These are phyloP conservation scores for Mycena capillaripes DNA, from an alignment of 768 basidiomycete species.

Conservation along the genomic window DNA sequence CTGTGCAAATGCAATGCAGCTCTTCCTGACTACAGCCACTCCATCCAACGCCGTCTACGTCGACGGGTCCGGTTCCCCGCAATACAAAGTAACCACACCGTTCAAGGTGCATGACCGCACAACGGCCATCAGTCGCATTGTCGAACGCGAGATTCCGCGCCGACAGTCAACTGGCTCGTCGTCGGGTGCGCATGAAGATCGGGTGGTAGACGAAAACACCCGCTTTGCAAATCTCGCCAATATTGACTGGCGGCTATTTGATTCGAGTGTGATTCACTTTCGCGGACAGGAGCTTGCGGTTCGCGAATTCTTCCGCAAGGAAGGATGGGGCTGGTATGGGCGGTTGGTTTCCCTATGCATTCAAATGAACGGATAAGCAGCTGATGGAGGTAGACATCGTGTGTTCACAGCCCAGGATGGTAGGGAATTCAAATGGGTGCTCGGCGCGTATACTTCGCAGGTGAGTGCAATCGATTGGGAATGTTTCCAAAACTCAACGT, in stretches of 20 bases:
- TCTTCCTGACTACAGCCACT: slow-evolving; percentile 41
- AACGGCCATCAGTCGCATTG: slow-evolving; percentile 17
- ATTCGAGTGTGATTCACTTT: slow-evolving; percentile 47
- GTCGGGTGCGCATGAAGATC: background rate
- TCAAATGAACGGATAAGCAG: background rate
- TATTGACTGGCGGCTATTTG: slow-evolving; percentile 50
- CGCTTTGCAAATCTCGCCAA: slow-evolving; percentile 47
- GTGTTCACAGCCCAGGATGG: slow-evolving; percentile 51
- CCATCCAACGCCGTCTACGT: slow-evolving; percentile 39
- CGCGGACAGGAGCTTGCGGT: slow-evolving; percentile 43
- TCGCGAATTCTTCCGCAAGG: slow-evolving; percentile 43
- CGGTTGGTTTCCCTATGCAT: slow-evolving; percentile 29
- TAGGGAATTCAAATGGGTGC: slow-evolving; percentile 50
- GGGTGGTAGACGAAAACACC: slow-evolving; percentile 43
- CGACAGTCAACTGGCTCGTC: background rate
- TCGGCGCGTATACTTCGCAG: slow-evolving; percentile 40
- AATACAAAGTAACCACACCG: slow-evolving; percentile 40
- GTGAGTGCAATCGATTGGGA: background rate
- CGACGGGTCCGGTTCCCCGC: slow-evolving; percentile 38
- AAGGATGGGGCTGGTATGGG: slow-evolving; percentile 39
- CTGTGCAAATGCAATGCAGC: slow-evolving; percentile 26
- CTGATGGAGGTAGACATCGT: slow-evolving; percentile 40
- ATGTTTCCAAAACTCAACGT: background rate
- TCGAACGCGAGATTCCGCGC: slow-evolving; percentile 15
- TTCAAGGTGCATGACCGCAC: slow-evolving; percentile 38